Conservation (phyloP, 1,284 basidiomycete species). For the Veloboletus limbatus region DNA sequence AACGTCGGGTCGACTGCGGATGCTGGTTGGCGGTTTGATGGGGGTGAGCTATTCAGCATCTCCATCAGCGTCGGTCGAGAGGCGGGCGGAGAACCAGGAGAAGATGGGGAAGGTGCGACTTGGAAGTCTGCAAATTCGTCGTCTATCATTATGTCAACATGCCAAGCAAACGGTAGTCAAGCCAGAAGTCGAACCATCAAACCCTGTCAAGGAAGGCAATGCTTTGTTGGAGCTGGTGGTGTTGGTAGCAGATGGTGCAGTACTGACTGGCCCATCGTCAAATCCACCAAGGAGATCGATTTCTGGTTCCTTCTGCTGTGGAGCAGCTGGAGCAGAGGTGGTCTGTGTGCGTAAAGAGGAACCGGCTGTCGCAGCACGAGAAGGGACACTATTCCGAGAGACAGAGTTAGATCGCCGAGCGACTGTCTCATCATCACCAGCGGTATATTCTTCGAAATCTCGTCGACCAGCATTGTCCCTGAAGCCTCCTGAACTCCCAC, state of each 20-base stretch:
- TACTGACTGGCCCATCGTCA: slow-evolving; percentile 48
- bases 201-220: slow-evolving; percentile 43
- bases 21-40: slow-evolving; percentile 18
- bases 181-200: slow-evolving; percentile 17
- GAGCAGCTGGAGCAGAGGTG: slow-evolving; percentile 43
- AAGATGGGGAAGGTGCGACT: slow-evolving; percentile 57
- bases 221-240: slow-evolving; percentile 54
- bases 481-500: slow-evolving; percentile 54
- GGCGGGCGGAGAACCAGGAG: slow-evolving; percentile 33
- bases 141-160: slow-evolving; percentile 39
- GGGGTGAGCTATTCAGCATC: slow-evolving; percentile 42
- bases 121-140: slow-evolving; percentile 96
- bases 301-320: slow-evolving; percentile 47
- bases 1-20: slow-evolving; percentile 18
- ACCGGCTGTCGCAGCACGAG: slow-evolving; percentile 17
- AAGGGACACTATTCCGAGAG: slow-evolving; percentile 21
- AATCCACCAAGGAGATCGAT: slow-evolving; percentile 78
- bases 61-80: slow-evolving; percentile 52
- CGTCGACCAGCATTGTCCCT: slow-evolving; percentile 54
- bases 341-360: slow-evolving; percentile 27
- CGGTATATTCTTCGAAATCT: slow-evolving; percentile 92
- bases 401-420: slow-evolving; percentile 40
- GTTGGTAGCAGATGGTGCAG: slow-evolving; percentile 29
- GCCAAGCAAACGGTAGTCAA: not conserved
- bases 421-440: slow-evolving; percentile 84